Evolutionary conservation across 768 basidiomycete genomes (phyloP), one percentile per base, ranked within the genome.

Genomic region (Astraeus odoratus): DNA sequence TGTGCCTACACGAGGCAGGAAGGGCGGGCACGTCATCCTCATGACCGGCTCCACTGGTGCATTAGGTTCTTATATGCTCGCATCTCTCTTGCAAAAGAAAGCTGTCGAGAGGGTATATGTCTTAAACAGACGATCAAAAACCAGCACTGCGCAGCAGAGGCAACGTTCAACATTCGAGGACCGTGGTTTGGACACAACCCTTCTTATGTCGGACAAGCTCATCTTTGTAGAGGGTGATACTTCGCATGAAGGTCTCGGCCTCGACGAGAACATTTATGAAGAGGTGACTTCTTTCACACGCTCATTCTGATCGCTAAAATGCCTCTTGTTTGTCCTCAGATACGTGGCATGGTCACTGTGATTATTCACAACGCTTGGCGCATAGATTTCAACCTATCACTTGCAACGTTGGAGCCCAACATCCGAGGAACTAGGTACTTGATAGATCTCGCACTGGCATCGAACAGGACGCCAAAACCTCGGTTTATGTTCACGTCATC

Each of bases 191-290:
- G 57, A 68, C 18, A 15, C 49, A 4, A 29, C 27, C 1, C 33
- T 69, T 2, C 51, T 74, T 27, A 38, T 50, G 1, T 63, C 61
- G 4, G 16, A 37, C 0, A 68, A 67, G 33, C 49, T 75, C 12
- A 55, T 66, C 1, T 61, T 62, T 34, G 24, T 73, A 23, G 70
- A 70, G 49, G 68, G 67, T 1, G 65, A 73, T 34, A 42, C 61
- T 5, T 56, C 64, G 12, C 50, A 53, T 6, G 51, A 44, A 4
- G 41, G 52, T 22, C 51, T 70, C 15, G 71, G 67, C 1, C 35
- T 72, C 2, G 29, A 46, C 1, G 22, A 38, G 1, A 47, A 39
- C 8, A 43, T 58, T 4, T 68, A 64, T 31, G 55, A 56, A 0
- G 59, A 68, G 58, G 67, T 69, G 56, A 10, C 5, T 22, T 18